These are phyloP conservation scores for Arabidopsis thaliana DNA, from an alignment of 345 rosid species.

Conservation along the genomic window DNA sequence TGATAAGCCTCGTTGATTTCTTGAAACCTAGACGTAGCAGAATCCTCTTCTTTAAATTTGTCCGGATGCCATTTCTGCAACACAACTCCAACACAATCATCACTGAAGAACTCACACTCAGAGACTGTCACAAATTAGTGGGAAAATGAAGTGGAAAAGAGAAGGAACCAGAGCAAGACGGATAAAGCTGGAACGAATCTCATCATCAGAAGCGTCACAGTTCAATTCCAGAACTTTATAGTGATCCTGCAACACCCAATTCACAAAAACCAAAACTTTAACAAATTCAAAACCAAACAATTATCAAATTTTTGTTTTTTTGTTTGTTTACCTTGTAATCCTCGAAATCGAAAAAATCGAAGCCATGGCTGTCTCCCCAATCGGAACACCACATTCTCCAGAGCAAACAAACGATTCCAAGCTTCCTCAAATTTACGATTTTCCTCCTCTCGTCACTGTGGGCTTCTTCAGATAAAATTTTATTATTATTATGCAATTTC, in stretches of 20 bases:
- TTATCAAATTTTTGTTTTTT: not conserved
- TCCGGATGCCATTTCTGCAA: conserved; percentile 98
- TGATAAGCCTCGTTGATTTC: conserved; percentile 97
- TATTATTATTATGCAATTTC: not conserved
- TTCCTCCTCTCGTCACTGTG: conserved; percentile 14
- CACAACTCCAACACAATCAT: conserved; percentile 17
- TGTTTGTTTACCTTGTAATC: conserved; percentile 59
- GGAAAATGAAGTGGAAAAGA: not conserved
- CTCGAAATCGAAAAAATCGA: conserved; percentile 72
- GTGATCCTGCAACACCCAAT: conserved; percentile 63
- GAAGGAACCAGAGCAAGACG: conserved; percentile 81
- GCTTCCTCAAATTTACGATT: conserved; percentile 21
- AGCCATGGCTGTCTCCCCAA: conserved; percentile 43
- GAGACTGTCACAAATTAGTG: not conserved
- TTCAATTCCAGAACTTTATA: conserved; percentile 85
- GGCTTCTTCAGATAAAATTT: conserved; percentile 16
- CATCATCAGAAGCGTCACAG: conserved; percentile 83
- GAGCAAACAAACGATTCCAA: conserved; percentile 16
- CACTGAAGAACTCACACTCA: not conserved
- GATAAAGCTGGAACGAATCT: conserved; percentile 87
- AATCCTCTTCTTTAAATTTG: conserved; percentile 67
- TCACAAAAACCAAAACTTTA: conserved; percentile 10
- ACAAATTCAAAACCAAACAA: not conserved
- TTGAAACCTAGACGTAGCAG: conserved; percentile 83
- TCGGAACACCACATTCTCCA: conserved; percentile 44